phyloP scores from a whole-genome alignment of 192 early-diverging fungal species.

The Umbelopsis sp. region DNA sequence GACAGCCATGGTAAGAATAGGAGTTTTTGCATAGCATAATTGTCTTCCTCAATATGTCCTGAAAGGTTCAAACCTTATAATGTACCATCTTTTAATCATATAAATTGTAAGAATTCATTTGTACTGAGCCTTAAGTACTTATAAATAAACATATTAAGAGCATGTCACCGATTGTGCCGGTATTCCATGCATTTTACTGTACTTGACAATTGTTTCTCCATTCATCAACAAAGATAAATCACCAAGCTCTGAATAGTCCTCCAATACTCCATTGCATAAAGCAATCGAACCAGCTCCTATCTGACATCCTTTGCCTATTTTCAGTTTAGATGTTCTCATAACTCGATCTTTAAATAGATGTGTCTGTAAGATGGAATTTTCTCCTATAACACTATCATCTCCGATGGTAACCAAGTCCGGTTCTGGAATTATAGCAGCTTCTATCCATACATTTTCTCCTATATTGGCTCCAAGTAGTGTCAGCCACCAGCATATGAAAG shows the following conservation, averaged over 20 bases:
- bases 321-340: not conserved
- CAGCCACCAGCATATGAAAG: not conserved
- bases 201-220: not conserved
- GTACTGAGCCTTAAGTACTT: no score
- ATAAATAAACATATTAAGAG: no score
- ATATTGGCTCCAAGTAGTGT: slow-evolving; percentile 1
- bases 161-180: not conserved
- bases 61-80: no score
- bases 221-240: not conserved
- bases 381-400: slow-evolving; percentile 1
- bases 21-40: no score
- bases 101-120: no score
- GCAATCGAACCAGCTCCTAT: not conserved
- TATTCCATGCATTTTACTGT: slow-evolving; percentile 7
- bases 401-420: not conserved
- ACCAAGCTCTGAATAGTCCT: not conserved
- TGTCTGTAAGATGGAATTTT: not conserved
- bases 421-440: not conserved
- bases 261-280: not conserved
- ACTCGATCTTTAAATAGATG: slow-evolving; percentile 8
- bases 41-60: no score
- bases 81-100: no score
- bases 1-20: no score
- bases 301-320: not conserved
- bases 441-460: slow-evolving; percentile 1